Base-by-base conservation (phyloP, 768 basidiomycete species). In the Termitomyces sp. region DNA sequence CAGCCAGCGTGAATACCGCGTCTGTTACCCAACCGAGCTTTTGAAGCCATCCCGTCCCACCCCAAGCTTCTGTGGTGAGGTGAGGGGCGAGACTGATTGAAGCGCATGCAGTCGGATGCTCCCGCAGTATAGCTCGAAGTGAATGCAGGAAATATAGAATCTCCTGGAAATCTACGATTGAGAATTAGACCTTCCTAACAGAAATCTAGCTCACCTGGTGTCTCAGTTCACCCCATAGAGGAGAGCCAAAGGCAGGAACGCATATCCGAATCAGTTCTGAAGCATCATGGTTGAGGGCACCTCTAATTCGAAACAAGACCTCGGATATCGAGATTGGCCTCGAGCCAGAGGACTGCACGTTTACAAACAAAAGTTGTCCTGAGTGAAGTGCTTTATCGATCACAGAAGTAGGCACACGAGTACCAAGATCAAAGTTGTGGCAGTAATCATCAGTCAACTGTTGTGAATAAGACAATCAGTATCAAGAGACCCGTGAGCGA, bases 11-110 rank as follows among this genome's bases (percentile, higher is more conserved):
- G 45, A 97, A 76, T 30, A 84, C 81, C 9, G 82, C 87, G 70
- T 96, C 94, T 2, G 86, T 81, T 32, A 86, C 70, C 92, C 91
- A 94, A 16, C 87, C 84, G 18, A 96, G 70, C 68, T 87, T 89
- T 62, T 88, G 82, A 30, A 86, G 70, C 91, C 93, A 95, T 2
- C 85, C 88, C 20, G 71, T 62, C 18, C 84, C 88, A 37, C 78
- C 82, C 82, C 83, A 87, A 5, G 67, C 67, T 45, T 86, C 84
- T 45, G 74, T 70, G 33, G 83, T 88, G 39, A 86, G 63, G 63
- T 87, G 78, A 7, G 92, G 79, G 2, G 87, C 80, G 14, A 95
- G 74, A 55, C 82, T 83, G 34, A 92, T 70, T 42, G 87, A 82
- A 16, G 85, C 91, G 66, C 89, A 89, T 8, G 79, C 82, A 60